Evolutionary conservation across 2,329 filamentous ascomycete genomes (phyloP).

Genomic region (Aspergillus oerlinghausenensis): DNA sequence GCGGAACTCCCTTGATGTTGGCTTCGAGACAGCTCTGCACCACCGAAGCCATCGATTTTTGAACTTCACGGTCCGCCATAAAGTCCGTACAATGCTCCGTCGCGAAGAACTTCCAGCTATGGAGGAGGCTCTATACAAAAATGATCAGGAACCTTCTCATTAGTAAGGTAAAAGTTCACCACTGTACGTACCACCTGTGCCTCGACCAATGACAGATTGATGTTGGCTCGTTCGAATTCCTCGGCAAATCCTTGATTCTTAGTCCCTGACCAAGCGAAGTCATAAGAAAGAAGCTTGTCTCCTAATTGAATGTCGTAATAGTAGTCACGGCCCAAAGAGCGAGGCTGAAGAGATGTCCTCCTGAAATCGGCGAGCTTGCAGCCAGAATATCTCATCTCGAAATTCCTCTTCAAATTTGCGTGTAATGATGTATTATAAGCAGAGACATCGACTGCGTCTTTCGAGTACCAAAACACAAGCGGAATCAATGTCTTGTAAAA

Average conservation of each 20-base stretch:
- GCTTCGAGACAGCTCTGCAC: conserved; percentile 72
- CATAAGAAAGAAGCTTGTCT: conserved; percentile 68
- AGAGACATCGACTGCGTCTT: conserved; percentile 71
- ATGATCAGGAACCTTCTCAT: conserved; percentile 19
- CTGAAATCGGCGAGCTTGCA: conserved; percentile 76
- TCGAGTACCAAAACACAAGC: conserved; percentile 73
- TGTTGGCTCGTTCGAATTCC: conserved; percentile 82
- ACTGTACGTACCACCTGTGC: conserved; percentile 68
- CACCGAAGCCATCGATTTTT: conserved; percentile 68
- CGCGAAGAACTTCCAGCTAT: conserved; percentile 83
- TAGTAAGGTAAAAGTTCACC: not conserved
- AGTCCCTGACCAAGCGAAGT: conserved; percentile 69
- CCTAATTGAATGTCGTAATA: conserved; percentile 80
- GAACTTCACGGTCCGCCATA: conserved; percentile 51
- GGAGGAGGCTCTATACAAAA: conserved; percentile 63
- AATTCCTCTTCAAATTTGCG: conserved; percentile 77
- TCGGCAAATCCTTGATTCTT: conserved; percentile 68
- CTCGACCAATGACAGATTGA: conserved; percentile 87
- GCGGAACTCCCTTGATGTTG: conserved; percentile 67
- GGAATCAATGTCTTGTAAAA: conserved; percentile 68
- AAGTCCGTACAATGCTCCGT: conserved; percentile 72
- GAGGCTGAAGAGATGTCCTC: conserved; percentile 62
- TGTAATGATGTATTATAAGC: conserved; percentile 87
- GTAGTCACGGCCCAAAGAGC: conserved; percentile 68
- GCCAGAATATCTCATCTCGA: conserved; percentile 70